Evolutionary conservation across 352 stramenopile genomes (phyloP), one percentile per base, ranked within the genome.

Genomic region (Stramenopiles sp.): DNA sequence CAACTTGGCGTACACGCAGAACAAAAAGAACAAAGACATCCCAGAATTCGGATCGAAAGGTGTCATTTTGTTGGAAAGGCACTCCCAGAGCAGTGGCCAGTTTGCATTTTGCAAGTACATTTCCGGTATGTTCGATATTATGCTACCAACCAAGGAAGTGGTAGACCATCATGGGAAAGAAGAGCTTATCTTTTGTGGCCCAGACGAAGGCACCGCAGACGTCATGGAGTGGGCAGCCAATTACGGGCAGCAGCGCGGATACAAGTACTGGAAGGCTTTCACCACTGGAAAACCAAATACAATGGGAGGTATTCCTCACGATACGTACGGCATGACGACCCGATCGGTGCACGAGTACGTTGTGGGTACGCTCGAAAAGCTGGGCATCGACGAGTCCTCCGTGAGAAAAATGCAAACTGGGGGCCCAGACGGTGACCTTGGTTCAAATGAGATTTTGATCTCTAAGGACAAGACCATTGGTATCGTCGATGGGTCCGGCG

Each of bases 11-110:
- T 97, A 89, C 76, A 93, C 93, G 2, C 94, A 98, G 80, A 93
- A 98, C 79, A 86, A 95, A 43, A 98, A 98, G 84, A 98, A 98
- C 85, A 98, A 98, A 85, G 94, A 98, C 80, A 98, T 98, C 76
- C 93, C 94, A 0, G 94, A 98, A 76, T 85, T 85, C 37, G 94
- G 94, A 73, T 96, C 89, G 48, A 98, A 98, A 83, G 94, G 87
- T 48, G 93, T 98, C 0, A 81, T 94, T 36, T 82, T 98, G 36
- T 86, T 97, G 34, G 92, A 98, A 84, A 88, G 90, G 53, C 85
- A 85, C 31, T 89, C 93, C 80, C 81, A 83, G 76, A 84, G 87
- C 78, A 96, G 94, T 81, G 83, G 84, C 4, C 85, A 91, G 75
- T 79, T 92, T 73, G 85, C 85, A 1, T 94, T 97, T 84, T 86